A percentile compares a stretch with the other conserved stretches of the same genome.
Conservation (phyloP, 306 rosid species). For the Sicyos baderoa region DNA sequence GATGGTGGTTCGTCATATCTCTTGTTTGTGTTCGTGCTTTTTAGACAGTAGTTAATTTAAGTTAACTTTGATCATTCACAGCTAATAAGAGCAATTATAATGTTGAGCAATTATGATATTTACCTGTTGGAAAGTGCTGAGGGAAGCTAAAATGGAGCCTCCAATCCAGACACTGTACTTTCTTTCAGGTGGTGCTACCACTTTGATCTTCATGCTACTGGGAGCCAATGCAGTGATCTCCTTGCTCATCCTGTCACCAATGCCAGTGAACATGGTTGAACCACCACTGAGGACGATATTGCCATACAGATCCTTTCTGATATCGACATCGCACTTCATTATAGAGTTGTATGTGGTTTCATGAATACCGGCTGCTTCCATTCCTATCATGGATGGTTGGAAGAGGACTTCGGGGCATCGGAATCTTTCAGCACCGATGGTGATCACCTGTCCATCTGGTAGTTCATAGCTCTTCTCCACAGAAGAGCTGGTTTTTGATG, state of each 20-base stretch:
- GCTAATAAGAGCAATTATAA: neutral
- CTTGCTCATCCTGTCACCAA: conserved; percentile 97
- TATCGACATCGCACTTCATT: conserved; percentile 97
- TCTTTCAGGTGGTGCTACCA: conserved; percentile 94
- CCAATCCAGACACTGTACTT: conserved; percentile 98
- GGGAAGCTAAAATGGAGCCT: conserved; percentile 94
- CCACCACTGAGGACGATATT: conserved; percentile 94
- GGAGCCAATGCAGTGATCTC: conserved; percentile 95
- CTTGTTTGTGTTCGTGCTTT: neutral
- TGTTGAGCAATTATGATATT: neutral
- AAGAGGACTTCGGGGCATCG: conserved; percentile 97
- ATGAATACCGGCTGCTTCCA: conserved; percentile 91
- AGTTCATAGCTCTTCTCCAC: conserved; percentile 95
- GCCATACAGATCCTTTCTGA: conserved; percentile 90
- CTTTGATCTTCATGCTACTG: conserved; percentile 93
- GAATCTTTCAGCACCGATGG: conserved; percentile 85
- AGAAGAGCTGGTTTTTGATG: conserved; percentile 71
- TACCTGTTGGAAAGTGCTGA: conserved; percentile 99
- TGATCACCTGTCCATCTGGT: conserved; percentile 95
- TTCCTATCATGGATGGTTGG: conserved; percentile 97
- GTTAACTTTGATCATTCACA: neutral
- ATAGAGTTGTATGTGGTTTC: conserved; percentile 97
- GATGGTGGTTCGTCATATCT: neutral
- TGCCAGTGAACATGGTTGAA: conserved; percentile 91
- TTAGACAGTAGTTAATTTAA: neutral